Percentiles rank a stretch among this genome's conserved stretches.
Conservation (phyloP, 768 basidiomycete species). For the Lanmaoa pseudosensibilis region DNA sequence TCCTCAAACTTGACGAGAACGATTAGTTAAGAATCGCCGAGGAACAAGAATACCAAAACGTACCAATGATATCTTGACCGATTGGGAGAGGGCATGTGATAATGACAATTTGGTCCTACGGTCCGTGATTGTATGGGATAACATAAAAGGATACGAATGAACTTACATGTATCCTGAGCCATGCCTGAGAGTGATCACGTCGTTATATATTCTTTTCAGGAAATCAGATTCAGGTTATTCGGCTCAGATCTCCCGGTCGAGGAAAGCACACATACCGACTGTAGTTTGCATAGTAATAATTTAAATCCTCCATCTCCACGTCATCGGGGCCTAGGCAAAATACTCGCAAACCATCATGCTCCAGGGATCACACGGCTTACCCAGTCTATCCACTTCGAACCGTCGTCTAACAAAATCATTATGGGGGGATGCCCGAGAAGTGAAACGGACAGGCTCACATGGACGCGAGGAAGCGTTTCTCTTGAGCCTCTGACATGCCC, state of each 20-base stretch:
- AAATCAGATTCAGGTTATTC: conserved; percentile 34
- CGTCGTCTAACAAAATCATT: conserved; percentile 62
- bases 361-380: conserved; percentile 40
- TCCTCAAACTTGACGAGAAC: conserved; percentile 71
- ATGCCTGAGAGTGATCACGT: conserved; percentile 92
- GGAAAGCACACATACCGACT: conserved; percentile 61
- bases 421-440: not conserved
- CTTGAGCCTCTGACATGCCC: conserved; percentile 95
- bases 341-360: conserved; percentile 1
- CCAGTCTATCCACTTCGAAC: conserved; percentile 88
- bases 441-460: conserved; percentile 57
- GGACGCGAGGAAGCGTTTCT: conserved; percentile 85
- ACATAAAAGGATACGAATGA: conserved; percentile 12
- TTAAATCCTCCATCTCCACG: conserved; percentile 94
- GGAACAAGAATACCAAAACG: conserved; percentile 17
- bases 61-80: conserved; percentile 94
- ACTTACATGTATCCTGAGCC: conserved; percentile 94
- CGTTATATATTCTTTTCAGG: conserved; percentile 82
- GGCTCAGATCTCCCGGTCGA: not conserved
- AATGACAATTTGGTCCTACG: conserved; percentile 91
- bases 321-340: conserved; percentile 69
- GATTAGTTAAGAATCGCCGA: not conserved
- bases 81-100: conserved; percentile 93
- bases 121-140: conserved; percentile 6
- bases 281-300: conserved; percentile 96